Evolutionary conservation across 768 basidiomycete genomes (phyloP).

Genomic region (Phylloporus scabripes): DNA sequence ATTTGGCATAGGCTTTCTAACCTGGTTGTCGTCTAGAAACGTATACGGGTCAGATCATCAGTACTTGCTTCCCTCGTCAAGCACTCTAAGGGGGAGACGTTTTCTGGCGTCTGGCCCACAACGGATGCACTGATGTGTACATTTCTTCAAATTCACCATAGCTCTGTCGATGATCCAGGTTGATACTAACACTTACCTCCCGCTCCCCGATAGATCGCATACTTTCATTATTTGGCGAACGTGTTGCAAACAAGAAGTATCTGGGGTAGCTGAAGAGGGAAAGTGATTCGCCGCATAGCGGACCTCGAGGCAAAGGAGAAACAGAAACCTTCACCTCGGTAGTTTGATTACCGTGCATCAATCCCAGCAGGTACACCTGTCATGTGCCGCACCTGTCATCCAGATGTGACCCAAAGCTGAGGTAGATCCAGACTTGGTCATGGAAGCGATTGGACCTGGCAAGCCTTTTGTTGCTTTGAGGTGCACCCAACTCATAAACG

Average conservation of each 20-base stretch:
- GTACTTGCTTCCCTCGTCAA: no score
- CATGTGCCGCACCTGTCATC: constrained; percentile 41
- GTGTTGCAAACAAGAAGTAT: constrained; percentile 70
- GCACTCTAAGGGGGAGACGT: no score
- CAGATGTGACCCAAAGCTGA: constrained; percentile 60
- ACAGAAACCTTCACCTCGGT: neutral
- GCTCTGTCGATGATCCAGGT: no score
- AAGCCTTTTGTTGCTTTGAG: constrained; percentile 57
- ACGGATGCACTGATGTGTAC: no score
- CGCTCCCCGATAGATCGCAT: constrained; percentile 35
- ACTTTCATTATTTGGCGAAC: constrained; percentile 28
- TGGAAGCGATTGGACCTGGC: constrained; percentile 60
- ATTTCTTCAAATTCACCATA: no score
- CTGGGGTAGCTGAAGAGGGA: constrained; percentile 51
- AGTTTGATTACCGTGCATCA: neutral
- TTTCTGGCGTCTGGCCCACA: no score
- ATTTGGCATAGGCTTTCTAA: no score
- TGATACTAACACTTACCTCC: neutral
- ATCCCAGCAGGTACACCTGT: constrained; percentile 28
- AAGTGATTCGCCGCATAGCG: constrained; percentile 51
- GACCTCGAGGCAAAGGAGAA: constrained; percentile 44
- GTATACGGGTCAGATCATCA: no score
- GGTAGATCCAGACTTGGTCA: constrained; percentile 41
- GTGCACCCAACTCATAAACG: constrained; percentile 53
- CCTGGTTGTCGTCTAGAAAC: no score